Conservation (phyloP, 2,329 filamentous ascomycete species). For the Epichloe aotearoae region DNA sequence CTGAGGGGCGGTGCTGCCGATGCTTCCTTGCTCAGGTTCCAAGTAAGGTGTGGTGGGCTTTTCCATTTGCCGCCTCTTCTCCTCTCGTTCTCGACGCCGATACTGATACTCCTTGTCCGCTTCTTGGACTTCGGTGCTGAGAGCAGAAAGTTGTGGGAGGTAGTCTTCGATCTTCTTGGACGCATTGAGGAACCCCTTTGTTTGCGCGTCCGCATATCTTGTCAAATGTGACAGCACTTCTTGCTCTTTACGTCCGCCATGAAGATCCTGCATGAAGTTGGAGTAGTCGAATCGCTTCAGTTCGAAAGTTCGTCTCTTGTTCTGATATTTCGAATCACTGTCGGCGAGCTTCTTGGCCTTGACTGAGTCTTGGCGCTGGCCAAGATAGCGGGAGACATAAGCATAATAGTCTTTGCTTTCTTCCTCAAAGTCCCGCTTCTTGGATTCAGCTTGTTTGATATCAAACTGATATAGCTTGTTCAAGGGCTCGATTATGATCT, state of each 20-base stretch:
- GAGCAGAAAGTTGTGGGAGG: conserved; percentile 77
- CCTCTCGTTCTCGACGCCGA: conserved; percentile 85
- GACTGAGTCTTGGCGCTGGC: conserved; percentile 84
- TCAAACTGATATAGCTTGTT: conserved; percentile 85
- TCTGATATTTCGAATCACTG: conserved; percentile 92
- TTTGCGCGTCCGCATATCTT: conserved; percentile 83
- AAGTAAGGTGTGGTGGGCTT: conserved; percentile 67
- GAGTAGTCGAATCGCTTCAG: conserved; percentile 97
- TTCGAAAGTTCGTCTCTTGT: conserved; percentile 87
- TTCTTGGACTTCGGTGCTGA: conserved; percentile 78
- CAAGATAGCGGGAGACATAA: conserved; percentile 90
- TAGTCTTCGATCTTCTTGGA: conserved; percentile 80
- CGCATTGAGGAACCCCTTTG: conserved; percentile 65
- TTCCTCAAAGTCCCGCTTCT: conserved; percentile 96
- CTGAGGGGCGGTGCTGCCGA: conserved; percentile 21
- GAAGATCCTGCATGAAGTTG: conserved; percentile 98
- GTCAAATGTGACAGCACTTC: conserved; percentile 91
- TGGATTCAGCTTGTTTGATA: conserved; percentile 93
- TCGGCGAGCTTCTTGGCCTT: conserved; percentile 96
- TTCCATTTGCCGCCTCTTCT: conserved; percentile 80
- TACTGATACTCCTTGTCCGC: conserved; percentile 96
- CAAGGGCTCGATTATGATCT: conserved; percentile 88
- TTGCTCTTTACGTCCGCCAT: conserved; percentile 95
- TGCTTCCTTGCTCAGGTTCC: conserved; percentile 50
- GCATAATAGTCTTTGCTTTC: conserved; percentile 98